phyloP scores from a whole-genome alignment of 2,329 filamentous ascomycete genomes.

The Talaromyces sp. region DNA sequence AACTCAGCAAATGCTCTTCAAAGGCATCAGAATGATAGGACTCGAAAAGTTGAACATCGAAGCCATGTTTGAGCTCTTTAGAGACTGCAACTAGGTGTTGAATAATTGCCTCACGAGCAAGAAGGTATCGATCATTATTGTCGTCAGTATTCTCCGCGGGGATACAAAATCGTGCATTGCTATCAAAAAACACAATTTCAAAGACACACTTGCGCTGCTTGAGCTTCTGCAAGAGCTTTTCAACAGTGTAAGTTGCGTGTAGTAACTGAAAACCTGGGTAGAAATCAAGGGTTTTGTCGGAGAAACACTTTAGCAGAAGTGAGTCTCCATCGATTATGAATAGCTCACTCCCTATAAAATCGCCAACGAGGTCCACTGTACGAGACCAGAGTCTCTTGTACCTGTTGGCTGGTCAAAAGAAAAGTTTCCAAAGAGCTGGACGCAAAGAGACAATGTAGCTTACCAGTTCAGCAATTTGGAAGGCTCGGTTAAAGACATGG shows the following conservation, averaged over 20 bases:
- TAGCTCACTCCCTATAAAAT: slow-evolving; percentile 18
- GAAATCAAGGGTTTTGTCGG: slow-evolving; percentile 17
- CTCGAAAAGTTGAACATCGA: background rate
- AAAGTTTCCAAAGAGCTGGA: background rate
- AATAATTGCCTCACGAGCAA: slow-evolving; percentile 63
- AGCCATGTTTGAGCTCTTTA: slow-evolving; percentile 33
- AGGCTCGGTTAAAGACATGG: background rate
- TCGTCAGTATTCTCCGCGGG: slow-evolving; percentile 4
- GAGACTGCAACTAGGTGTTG: slow-evolving; percentile 57
- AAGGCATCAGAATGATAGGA: slow-evolving; percentile 46
- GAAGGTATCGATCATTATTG: slow-evolving; percentile 51
- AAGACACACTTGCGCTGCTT: slow-evolving; percentile 17
- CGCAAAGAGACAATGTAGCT: background rate
- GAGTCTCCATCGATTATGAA: slow-evolving; percentile 21
- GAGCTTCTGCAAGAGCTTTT: slow-evolving; percentile 16
- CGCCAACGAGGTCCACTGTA: slow-evolving; percentile 18
- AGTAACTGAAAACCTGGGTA: slow-evolving; percentile 17
- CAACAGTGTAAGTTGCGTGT: slow-evolving; percentile 16
- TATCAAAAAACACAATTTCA: slow-evolving; percentile 19
- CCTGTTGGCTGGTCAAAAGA: slow-evolving; percentile 1
- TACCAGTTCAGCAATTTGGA: background rate
- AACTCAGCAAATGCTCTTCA: slow-evolving; percentile 51
- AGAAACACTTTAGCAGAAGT: slow-evolving; percentile 18
- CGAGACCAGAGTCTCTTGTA: slow-evolving; percentile 14
- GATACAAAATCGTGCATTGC: slow-evolving; percentile 10